These are phyloP conservation scores for Eucalyptus polybractea DNA, from an alignment of 345 rosid genomes.

Conservation along the genomic window DNA sequence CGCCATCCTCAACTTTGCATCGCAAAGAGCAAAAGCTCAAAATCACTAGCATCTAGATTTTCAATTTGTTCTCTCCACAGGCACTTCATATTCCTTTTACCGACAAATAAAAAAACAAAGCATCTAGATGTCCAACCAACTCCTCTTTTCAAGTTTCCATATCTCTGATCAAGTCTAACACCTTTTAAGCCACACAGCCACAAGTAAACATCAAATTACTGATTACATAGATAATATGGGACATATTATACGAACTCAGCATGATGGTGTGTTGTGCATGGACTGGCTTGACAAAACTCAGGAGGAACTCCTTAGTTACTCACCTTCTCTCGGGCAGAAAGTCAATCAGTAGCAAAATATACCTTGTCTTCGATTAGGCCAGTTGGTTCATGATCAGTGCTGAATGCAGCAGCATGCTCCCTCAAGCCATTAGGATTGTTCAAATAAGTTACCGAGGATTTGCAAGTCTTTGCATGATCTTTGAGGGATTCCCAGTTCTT, in stretches of 20 bases:
- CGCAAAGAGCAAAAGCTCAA: neutral
- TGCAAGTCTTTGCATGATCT: neutral
- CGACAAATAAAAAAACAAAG: neutral
- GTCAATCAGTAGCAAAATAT: neutral
- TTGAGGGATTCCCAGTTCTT: fast-evolving
- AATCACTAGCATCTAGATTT: neutral
- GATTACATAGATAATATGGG: neutral
- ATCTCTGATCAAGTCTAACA: neutral
- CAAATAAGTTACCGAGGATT: fast-evolving
- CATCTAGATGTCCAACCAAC: neutral
- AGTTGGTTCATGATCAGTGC: fast-evolving
- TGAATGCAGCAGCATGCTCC: neutral
- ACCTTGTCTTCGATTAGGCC: fast-evolving
- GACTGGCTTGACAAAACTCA: neutral
- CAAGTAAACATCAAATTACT: neutral
- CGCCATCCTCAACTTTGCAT: neutral
- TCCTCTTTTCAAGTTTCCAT: neutral
- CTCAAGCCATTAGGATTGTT: neutral
- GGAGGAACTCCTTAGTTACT: neutral
- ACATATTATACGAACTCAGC: neutral
- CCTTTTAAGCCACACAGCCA: neutral
- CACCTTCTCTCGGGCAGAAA: neutral
- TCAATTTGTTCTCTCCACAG: neutral
- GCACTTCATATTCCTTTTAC: neutral
- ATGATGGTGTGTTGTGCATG: neutral